Evolutionary conservation across 805 yeast genomes (phyloP).

Genomic region (Candida sakaeoensis): DNA sequence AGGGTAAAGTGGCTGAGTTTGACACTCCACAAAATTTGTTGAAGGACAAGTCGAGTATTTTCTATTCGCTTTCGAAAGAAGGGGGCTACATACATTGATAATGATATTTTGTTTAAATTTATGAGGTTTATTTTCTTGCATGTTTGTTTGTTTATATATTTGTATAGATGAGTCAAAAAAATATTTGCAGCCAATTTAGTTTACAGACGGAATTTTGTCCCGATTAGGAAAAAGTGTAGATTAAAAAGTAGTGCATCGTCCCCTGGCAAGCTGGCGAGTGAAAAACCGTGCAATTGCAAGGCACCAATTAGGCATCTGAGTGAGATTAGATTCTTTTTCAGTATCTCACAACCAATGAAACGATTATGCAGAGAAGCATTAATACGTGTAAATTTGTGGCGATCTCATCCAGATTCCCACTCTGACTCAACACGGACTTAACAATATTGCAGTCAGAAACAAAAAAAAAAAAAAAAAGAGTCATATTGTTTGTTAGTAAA

Average conservation of each 20-base stretch:
- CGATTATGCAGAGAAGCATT: too few species aligned
- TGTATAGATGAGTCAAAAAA: neutral
- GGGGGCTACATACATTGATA: conserved; percentile 25
- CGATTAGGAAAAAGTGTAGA: neutral
- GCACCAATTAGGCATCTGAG: too few species aligned
- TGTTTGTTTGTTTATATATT: conserved; percentile 10
- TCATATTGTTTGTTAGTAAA: too few species aligned
- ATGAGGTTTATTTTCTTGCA: neutral
- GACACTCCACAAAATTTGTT: conserved; percentile 32
- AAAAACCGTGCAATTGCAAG: neutral
- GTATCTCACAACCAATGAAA: too few species aligned
- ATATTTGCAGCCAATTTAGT: neutral
- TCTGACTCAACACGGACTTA: too few species aligned
- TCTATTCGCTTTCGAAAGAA: conserved; percentile 36
- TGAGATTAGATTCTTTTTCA: too few species aligned
- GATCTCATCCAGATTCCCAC: too few species aligned
- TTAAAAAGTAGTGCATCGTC: neutral
- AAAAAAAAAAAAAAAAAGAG: too few species aligned
- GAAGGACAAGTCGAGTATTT: conserved; percentile 23
- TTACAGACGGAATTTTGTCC: neutral
- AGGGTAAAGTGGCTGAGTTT: conserved; percentile 36
- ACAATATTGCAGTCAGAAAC: too few species aligned
- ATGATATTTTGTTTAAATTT: neutral
- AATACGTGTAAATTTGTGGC: too few species aligned
- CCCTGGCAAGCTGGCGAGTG: too few species aligned